These are phyloP conservation scores for Pseudocercospora musae DNA, from an alignment of 2,329 filamentous ascomycete genomes.

Conservation along the genomic window DNA sequence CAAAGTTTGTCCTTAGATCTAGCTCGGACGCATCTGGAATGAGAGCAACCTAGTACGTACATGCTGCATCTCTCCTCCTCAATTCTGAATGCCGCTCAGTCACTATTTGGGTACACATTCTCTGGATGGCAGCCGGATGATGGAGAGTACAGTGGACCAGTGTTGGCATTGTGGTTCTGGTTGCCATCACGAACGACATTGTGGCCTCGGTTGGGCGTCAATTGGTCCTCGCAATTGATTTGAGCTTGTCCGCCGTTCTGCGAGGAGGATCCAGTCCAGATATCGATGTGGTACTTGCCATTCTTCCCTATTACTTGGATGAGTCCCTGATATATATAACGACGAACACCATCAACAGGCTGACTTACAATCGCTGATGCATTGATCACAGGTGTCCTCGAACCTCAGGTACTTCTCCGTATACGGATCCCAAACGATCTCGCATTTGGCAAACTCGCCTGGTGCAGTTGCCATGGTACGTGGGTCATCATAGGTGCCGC, in stretches of 20 bases:
- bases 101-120: slow-evolving; percentile 8
- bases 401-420: slow-evolving; percentile 44
- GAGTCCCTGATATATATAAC: background rate
- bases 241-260: slow-evolving; percentile 25
- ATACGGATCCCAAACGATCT: slow-evolving; percentile 47
- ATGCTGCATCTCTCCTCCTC: background rate
- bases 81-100: background rate
- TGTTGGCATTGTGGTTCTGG: slow-evolving; percentile 6
- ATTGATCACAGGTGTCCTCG: slow-evolving; percentile 38
- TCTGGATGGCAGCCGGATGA: slow-evolving; percentile 8
- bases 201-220: slow-evolving; percentile 21
- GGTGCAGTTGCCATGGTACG: slow-evolving; percentile 44
- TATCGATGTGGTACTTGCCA: slow-evolving; percentile 24
- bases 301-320: slow-evolving; percentile 9
- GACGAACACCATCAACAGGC: background rate
- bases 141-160: slow-evolving; percentile 2
- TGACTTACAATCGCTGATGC: slow-evolving; percentile 26
- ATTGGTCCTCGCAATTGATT: slow-evolving; percentile 27
- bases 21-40: background rate
- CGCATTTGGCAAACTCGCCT: slow-evolving; percentile 43
- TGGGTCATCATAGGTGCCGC: slow-evolving; percentile 43
- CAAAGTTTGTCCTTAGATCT: background rate
- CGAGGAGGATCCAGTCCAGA: slow-evolving; percentile 21
- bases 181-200: slow-evolving; percentile 3
- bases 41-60: background rate